Evolutionary conservation across 352 stramenopile species (phyloP), one percentile per base, ranked within the genome.

Genomic region (Proteromonas lacertae): DNA sequence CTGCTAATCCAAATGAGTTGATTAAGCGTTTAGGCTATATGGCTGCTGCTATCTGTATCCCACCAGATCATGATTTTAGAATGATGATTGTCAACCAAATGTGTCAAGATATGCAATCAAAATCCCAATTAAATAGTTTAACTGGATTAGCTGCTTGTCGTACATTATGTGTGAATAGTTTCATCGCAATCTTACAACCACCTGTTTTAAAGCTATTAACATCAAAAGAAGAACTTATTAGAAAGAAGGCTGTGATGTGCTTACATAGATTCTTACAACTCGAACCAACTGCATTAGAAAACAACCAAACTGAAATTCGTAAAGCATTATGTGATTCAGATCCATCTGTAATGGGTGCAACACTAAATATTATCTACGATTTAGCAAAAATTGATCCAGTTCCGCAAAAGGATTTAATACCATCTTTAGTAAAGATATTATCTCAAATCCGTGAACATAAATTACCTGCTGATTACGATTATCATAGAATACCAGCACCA

Each of bases 81-180:
- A 97, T 98, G 62, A 98, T 99, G 88, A 78, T 99, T 24, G 89
- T 99, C 28, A 98, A 98, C 57, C 83, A 96, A 59, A 69, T 99
- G 54, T 83, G 96, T 62, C 51, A 66, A 24, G 69, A 84, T 50
- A 53, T 84, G 39, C 22, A 30, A 14, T 31, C 22, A 22, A 31
- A 39, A 20, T 5, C n/a, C 3, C 2, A 19, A 17, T 2, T n/a
- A 20, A 7, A 31, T 29, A 17, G n/a, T n/a, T n/a, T n/a, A n/a
- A n/a, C n/a, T n/a, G n/a, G n/a, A n/a, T n/a, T n/a, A n/a, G n/a
- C n/a, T n/a, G n/a, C n/a, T n/a, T n/a, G n/a, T 50, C 19, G 48
- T 44, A 29, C 2, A 7, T 23, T 23, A 28, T 23, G 2, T 41
- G 20, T 25, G 18, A 25, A 10, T 17, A 2, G 18, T 20, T 40